Conservation (phyloP, 1,284 basidiomycete species). For the Coriolopsis trogii region DNA sequence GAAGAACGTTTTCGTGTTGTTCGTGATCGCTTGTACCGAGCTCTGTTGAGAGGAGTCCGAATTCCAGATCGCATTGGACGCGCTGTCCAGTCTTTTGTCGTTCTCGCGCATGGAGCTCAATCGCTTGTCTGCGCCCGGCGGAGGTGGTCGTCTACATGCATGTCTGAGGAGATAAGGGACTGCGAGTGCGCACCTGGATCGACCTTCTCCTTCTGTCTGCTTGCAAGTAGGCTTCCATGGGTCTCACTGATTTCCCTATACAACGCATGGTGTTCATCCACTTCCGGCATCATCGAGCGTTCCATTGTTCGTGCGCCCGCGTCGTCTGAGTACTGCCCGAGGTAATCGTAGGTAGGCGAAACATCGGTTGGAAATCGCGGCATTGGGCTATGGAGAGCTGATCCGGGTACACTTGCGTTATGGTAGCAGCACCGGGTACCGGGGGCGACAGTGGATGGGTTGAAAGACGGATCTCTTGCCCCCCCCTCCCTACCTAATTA, state of each 20-base stretch:
- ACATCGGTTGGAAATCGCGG: too few relatives aligned
- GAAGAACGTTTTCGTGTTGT: slow-evolving; percentile 7
- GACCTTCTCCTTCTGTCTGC: not conserved
- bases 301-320: not conserved
- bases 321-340: slow-evolving; percentile 1
- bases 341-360: slow-evolving; percentile 4
- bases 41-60: not conserved
- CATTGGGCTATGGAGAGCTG: too few relatives aligned
- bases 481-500: too few relatives aligned
- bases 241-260: not conserved
- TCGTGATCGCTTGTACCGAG: slow-evolving; percentile 1
- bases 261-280: not conserved
- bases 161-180: not conserved
- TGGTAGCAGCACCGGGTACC: too few relatives aligned
- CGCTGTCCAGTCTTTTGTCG: not conserved
- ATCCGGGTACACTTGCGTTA: too few relatives aligned
- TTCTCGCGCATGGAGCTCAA: slow-evolving; percentile 1
- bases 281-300: not conserved
- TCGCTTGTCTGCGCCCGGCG: not conserved
- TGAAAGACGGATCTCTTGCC: too few relatives aligned
- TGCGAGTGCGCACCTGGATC: not conserved
- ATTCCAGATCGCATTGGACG: not conserved
- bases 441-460: too few relatives aligned
- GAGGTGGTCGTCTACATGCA: not conserved
- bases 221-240: not conserved